A percentile compares a stretch with the other conserved stretches of the same genome.
Conservation (phyloP, 2,329 filamentous ascomycete genomes). For the Scedosporium boydii region DNA sequence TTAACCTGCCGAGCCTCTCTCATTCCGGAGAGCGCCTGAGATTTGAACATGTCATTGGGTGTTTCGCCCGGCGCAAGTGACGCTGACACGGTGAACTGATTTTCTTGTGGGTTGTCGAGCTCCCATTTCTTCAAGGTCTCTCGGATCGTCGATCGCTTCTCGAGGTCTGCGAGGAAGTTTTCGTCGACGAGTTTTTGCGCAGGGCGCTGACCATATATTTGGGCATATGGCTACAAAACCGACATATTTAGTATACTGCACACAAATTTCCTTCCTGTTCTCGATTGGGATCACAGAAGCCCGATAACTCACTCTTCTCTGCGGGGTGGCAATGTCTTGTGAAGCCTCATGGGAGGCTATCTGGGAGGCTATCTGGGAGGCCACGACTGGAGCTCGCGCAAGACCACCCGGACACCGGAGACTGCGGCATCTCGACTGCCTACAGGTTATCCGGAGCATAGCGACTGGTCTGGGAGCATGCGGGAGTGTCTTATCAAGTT, state of each 20-base stretch:
- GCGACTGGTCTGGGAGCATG: not conserved
- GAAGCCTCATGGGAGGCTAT: not conserved
- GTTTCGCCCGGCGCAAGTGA: conserved; percentile 6
- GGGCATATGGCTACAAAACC: not conserved
- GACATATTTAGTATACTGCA: too few species aligned
- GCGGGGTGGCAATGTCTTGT: not conserved
- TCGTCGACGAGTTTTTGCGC: not conserved
- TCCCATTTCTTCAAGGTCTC: conserved; percentile 7
- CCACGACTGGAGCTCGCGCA: not conserved
- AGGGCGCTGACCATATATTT: not conserved
- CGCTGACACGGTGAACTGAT: conserved; percentile 2
- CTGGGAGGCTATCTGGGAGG: not conserved
- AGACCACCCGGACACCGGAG: not conserved
- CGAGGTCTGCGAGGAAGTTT: not conserved
- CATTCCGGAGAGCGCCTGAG: not conserved
- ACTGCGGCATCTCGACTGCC: not conserved
- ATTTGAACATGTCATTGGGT: conserved; percentile 2
- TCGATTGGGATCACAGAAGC: too few species aligned
- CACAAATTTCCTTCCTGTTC: not conserved
- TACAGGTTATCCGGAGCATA: conserved; percentile 4
- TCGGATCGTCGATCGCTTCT: not conserved
- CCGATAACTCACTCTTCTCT: not conserved
- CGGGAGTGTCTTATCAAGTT: not conserved
- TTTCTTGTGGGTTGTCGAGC: conserved; percentile 1
- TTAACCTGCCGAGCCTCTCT: conserved; percentile 1